These are phyloP conservation scores for Carex arenaria DNA, from an alignment of 202 grass and related monocot species.

Conservation along the genomic window DNA sequence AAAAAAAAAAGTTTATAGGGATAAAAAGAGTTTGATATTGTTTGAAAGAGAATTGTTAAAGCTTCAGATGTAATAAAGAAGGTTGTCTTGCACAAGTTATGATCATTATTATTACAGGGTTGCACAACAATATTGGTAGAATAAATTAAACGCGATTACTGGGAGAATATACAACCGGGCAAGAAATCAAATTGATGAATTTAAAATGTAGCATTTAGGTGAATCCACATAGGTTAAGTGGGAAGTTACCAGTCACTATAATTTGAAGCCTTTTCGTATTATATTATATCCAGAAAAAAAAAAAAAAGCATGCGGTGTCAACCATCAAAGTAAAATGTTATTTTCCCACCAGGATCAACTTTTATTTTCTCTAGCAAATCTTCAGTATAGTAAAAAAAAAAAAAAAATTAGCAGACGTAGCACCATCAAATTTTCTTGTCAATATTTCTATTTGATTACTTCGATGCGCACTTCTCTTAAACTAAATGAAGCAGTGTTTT, in stretches of 20 bases:
- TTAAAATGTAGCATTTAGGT: neutral
- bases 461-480: too few species aligned
- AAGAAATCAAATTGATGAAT: neutral
- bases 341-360: neutral
- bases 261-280: neutral
- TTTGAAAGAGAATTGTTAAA: neutral
- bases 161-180: neutral
- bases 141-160: too few species aligned
- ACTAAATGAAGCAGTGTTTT: too few species aligned
- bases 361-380: neutral
- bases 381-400: neutral
- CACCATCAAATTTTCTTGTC: neutral
- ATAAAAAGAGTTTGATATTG: neutral
- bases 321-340: neutral
- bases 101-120: too few species aligned
- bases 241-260: conserved; percentile 22
- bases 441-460: neutral
- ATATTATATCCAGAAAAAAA: neutral
- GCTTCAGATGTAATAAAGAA: too few species aligned
- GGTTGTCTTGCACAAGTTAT: too few species aligned
- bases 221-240: conserved; percentile 11
- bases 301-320: neutral
- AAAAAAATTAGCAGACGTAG: neutral
- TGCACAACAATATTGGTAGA: too few species aligned
- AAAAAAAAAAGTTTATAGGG: neutral